These are phyloP conservation scores for Choanephora cucurbitarum DNA, from an alignment of 371 early-diverging fungal genomes.

Conservation along the genomic window DNA sequence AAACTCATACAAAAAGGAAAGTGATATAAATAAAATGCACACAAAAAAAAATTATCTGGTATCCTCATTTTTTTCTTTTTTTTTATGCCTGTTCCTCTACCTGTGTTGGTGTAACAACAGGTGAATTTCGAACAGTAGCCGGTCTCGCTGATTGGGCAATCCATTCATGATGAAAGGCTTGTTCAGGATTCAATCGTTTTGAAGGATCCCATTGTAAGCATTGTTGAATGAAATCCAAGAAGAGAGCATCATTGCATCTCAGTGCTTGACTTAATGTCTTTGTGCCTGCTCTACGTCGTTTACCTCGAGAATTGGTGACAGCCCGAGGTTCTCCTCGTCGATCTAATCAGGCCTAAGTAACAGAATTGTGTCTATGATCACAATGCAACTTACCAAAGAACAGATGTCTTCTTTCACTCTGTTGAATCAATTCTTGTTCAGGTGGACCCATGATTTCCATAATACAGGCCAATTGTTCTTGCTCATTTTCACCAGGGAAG, in stretches of 20 bases:
- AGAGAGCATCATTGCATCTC: conserved; percentile 68
- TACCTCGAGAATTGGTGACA: conserved; percentile 86
- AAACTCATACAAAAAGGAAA: no score
- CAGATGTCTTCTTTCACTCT: conserved; percentile 75
- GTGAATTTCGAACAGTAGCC: neutral
- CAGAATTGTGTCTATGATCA: no score
- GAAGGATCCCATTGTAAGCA: conserved; percentile 94
- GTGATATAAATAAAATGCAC: neutral
- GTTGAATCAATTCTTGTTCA: conserved; percentile 70
- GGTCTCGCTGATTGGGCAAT: conserved; percentile 45
- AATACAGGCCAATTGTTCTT: conserved; percentile 91
- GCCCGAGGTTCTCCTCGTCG: conserved; percentile 68
- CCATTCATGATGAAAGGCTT: conserved; percentile 83
- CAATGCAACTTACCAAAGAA: conserved; percentile 83
- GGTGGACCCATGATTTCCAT: conserved; percentile 93
- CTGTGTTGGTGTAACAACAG: neutral
- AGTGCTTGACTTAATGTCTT: conserved; percentile 75
- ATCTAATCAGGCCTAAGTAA: conserved; percentile 44
- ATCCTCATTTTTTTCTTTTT: neutral
- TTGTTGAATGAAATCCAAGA: conserved; percentile 83
- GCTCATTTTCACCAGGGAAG: conserved; percentile 97
- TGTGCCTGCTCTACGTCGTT: conserved; percentile 77
- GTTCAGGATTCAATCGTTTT: conserved; percentile 84
- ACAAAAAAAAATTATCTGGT: neutral
- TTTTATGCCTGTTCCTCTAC: neutral